Evolutionary conservation across 1,284 basidiomycete genomes (phyloP), one percentile per base, ranked within the genome.

Genomic region (Bondarzewia mesenterica): DNA sequence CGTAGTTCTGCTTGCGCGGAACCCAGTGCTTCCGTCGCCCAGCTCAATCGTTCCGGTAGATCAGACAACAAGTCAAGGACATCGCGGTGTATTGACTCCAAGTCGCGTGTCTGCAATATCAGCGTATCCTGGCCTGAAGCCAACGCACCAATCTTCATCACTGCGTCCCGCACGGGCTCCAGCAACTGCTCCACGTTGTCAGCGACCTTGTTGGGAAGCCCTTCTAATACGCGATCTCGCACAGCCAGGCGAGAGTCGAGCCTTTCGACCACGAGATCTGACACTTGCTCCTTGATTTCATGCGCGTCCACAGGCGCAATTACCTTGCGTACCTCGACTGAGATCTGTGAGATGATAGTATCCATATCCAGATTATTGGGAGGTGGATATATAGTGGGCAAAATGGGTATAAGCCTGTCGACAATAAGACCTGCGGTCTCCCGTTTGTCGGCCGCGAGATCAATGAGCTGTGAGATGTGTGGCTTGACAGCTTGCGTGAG

Each of bases 401-500:
- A 57, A 47, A 85, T 60, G 6, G 89, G 88, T 14, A 81, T 52
- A 37, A 91, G 74, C n/a, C 75, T 72, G 49, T 89, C 77, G 18
- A 89, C 77, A 51, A 91, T 91, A 40, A 91, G 74, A 7, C 75
- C 73, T 3, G 88, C 88, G 5, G 88, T 91, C 64, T 91, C 88
- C 29, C 84, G 75, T 61, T 91, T 91, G 60, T 91, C 88, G 0
- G 85, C 87, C 16, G 88, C 81, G 44, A 91, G 74, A 60, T 91
- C 88, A 53, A 91, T 90, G 52, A 91, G 78, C 57, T 91, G 87
- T 2, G 83, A 77, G 20, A 91, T 89, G 57, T 90, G 85, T 7
- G 89, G 88, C 59, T 90, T 90, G 58, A 91, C 88, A 1, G 88
- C 85, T 62, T 90, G 85, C 14, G 83, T 75, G 14, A 91, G 76